A percentile compares a stretch with the other conserved stretches of the same genome.
These are phyloP conservation scores for Calonectria henricotiae DNA, from an alignment of 2,329 filamentous ascomycete species.

Conservation along the genomic window DNA sequence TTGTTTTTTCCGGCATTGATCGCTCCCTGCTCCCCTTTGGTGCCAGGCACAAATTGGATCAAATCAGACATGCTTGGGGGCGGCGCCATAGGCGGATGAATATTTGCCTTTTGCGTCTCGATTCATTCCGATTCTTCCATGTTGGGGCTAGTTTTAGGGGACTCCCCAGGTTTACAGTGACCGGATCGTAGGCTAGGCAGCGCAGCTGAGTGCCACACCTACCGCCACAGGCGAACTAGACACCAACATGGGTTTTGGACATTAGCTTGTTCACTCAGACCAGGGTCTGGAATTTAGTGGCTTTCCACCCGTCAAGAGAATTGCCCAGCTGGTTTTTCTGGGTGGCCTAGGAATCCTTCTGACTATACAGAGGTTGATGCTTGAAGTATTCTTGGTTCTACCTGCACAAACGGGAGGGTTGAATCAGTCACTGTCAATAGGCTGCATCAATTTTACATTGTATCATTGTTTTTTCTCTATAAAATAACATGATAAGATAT, in stretches of 20 bases:
- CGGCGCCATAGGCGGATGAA: constrained; percentile 16
- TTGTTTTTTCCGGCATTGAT: neutral
- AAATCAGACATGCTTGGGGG: constrained; percentile 7
- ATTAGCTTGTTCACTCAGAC: constrained; percentile 26
- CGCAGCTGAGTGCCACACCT: constrained; percentile 31
- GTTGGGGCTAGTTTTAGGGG: constrained; percentile 14
- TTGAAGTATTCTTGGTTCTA: too few species aligned
- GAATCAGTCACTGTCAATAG: too few species aligned
- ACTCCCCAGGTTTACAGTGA: constrained; percentile 30
- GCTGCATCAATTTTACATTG: too few species aligned
- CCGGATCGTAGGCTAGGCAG: constrained; percentile 26
- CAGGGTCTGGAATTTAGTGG: constrained; percentile 31
- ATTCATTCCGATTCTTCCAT: constrained; percentile 24
- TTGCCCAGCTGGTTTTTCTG: constrained; percentile 15
- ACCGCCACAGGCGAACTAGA: constrained; percentile 20
- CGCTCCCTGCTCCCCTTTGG: constrained; percentile 8
- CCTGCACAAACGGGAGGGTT: too few species aligned
- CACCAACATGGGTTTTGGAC: neutral
- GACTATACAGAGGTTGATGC: too few species aligned
- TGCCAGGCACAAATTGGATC: neutral
- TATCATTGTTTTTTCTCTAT: too few species aligned
- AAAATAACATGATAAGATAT: too few species aligned
- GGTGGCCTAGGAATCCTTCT: neutral
- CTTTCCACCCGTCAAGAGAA: constrained; percentile 20
- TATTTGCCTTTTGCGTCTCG: neutral